Base-by-base conservation (phyloP, 805 yeast species). In the Nakazawaea siamensis region DNA sequence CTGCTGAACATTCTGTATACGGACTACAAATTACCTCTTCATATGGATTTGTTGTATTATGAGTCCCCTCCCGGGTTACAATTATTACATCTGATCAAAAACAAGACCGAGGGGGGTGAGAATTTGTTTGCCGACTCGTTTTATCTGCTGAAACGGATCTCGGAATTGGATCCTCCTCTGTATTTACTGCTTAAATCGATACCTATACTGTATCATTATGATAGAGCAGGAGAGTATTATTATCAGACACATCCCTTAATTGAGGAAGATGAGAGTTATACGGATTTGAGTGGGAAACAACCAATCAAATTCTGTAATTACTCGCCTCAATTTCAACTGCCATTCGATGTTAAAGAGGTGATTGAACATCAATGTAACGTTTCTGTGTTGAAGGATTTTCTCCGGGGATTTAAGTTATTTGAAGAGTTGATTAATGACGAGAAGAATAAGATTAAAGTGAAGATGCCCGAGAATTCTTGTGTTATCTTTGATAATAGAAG, bases 261-360 rank as follows among this genome's bases (percentile, higher is more conserved):
- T 12, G 80, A 73, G 20, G 82, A 77, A 44, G 70, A 69, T 38
- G 60, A 61, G 14, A 49, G 51, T 12, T 48, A 48, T 30, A 50
- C 59, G 36, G 14, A 29, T 18, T 14, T 31, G 13, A 28, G 24
- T n/a, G 53, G 49, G 5, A 42, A 42, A 2, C 57, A 46, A 35
- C 49, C 48, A 24, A 70, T 80, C 43, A 68, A 68, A 44, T 76
- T 70, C 35, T 70, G 80, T 14, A 80, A 79, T 49, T 82, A 81
- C 52, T 76, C 90, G 1, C 92, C 94, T 2, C 90, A 88, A 9
- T 81, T 80, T 59, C 94, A 82, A 49, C 90, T 83, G 0, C 90
- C 90, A 1, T 72, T 76, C 38, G 85, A 80, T 43, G 57, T 59
- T 6, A 60, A 54, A 12, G 67, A 64, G 24, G 44, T 57, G 14